Base-by-base conservation (phyloP, 2,329 filamentous ascomycete species). In the Pestalotiopsis fici region DNA sequence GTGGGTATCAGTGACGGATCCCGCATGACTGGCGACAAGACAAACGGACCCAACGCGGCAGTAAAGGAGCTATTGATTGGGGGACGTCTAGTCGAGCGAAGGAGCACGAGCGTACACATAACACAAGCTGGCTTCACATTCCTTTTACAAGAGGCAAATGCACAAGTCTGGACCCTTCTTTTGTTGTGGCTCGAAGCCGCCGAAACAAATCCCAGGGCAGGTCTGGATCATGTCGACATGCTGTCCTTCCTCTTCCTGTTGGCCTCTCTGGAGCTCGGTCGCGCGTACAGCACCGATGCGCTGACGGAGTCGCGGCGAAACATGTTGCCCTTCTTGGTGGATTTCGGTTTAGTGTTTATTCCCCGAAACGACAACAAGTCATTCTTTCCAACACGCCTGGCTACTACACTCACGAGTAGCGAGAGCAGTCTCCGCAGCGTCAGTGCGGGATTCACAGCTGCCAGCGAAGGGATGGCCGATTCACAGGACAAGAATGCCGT, bases 201-300 rank as follows among this genome's bases (percentile, higher is more conserved):
- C 57, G 91, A 94, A 62, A 37, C 23, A 18, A 59, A 39, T 3
- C 13, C 65, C 31, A 75, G 86, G 75, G 83, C 93, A 18, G 87
- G 88, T 37, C 91, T 97, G 85, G 94, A 97, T 72, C 91, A 92
- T 68, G 94, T 97, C 60, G 96, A 99, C 76, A 95, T 98, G 78
- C 88, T 99, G 5, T 95, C 93, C 6, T 99, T 99, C 78, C 89
- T 99, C 72, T 98, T 99, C 80, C 93, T 98, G 76, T 90, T 99
- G 31, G 95, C 95, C 59, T 97, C 93, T 64, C 89, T 98, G 67
- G 95, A 98, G 77, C 90, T 98, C 11, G 96, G 96, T 13, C 90
- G 93, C 69, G 93, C 94, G 54, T 99, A 99, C 83, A 93, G 93
- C 77, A 97, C 94, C 23, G 88, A 90, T 55, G 93, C 93, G 31